These are phyloP conservation scores for Trichoderma lentiforme DNA, from an alignment of 2,329 filamentous ascomycete genomes.

Conservation along the genomic window DNA sequence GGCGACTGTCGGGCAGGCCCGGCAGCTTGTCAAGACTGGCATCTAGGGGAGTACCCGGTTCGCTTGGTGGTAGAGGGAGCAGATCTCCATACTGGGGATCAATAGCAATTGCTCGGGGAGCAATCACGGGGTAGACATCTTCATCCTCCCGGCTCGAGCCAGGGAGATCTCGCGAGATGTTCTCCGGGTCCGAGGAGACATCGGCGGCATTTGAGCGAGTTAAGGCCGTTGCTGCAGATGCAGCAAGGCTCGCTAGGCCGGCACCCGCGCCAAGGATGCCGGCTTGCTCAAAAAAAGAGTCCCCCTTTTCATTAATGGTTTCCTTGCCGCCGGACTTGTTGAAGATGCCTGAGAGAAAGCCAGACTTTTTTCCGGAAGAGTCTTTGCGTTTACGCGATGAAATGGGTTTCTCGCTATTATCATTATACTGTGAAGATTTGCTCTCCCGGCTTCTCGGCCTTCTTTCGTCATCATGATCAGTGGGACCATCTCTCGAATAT, in stretches of 20 bases:
- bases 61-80: slow-evolving; percentile 60
- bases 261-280: slow-evolving; percentile 67
- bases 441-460: slow-evolving; percentile 33
- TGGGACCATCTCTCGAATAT: slow-evolving; percentile 28
- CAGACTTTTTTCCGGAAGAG: slow-evolving; percentile 37
- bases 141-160: slow-evolving; percentile 31
- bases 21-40: slow-evolving; percentile 42
- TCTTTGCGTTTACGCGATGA: slow-evolving; percentile 37
- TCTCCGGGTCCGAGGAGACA: slow-evolving; percentile 39
- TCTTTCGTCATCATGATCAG: slow-evolving; percentile 38
- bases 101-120: slow-evolving; percentile 57
- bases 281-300: slow-evolving; percentile 72
- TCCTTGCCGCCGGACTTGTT: slow-evolving; percentile 38
- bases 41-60: slow-evolving; percentile 47
- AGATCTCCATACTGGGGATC: slow-evolving; percentile 65
- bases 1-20: slow-evolving; percentile 57
- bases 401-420: slow-evolving; percentile 47
- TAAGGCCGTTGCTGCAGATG: slow-evolving; percentile 39
- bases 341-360: slow-evolving; percentile 49
- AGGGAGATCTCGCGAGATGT: slow-evolving; percentile 26
- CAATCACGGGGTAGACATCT: slow-evolving; percentile 56
- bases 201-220: slow-evolving; percentile 47
- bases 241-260: slow-evolving; percentile 55
- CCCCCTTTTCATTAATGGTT: slow-evolving; percentile 38
- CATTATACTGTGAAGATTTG: slow-evolving; percentile 31